phyloP scores from a whole-genome alignment of 805 yeast genomes.

The Kregervanrija delftensis region DNA sequence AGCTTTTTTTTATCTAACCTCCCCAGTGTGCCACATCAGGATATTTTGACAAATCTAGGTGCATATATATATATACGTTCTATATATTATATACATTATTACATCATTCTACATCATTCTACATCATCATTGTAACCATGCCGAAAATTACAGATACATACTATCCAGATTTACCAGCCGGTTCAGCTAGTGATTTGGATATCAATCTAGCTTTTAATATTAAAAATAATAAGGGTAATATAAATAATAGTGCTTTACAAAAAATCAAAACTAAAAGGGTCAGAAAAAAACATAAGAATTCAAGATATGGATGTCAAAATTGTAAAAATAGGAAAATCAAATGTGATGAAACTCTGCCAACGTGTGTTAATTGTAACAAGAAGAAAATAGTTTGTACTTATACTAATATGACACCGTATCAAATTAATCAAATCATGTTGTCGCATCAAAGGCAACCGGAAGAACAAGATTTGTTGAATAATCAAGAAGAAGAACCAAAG shows the following conservation, averaged over 20 bases:
- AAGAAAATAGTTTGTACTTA: constrained; percentile 6
- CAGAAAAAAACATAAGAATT: constrained; percentile 23
- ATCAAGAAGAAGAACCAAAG: no score
- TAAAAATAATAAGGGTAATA: background rate
- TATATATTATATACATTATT: no score
- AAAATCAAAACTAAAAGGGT: background rate
- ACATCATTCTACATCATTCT: no score
- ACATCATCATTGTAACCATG: no score
- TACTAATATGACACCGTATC: constrained; percentile 11
- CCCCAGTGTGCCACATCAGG: no score
- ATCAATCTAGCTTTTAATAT: background rate
- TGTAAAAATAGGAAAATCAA: constrained; percentile 33
- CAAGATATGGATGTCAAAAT: constrained; percentile 32
- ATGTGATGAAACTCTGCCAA: constrained; percentile 26
- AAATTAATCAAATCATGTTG: constrained; percentile 3
- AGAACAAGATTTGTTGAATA: background rate
- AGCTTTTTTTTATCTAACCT: no score
- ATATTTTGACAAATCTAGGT: no score
- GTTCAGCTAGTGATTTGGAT: background rate
- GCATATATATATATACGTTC: no score
- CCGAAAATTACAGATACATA: no score
- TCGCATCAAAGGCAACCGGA: background rate
- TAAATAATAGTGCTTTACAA: background rate
- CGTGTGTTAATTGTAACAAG: constrained; percentile 16
- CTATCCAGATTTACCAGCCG: no score